Conservation (phyloP, 305 asterid genomes). For the Fraxinus paxiana region DNA sequence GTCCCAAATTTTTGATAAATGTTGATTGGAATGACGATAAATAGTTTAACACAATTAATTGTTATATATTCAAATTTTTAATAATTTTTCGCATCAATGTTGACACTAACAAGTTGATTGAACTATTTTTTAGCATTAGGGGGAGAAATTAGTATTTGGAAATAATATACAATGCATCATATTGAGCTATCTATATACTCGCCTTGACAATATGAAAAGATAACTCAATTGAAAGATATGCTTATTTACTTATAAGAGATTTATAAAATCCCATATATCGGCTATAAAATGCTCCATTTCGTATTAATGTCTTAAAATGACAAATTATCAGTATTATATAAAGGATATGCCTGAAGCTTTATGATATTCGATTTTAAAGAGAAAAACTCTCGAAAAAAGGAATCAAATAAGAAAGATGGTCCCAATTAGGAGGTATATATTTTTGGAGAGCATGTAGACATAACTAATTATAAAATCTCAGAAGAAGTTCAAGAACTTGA, state of each 20-base stretch:
- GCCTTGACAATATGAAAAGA: neutral
- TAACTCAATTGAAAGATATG: neutral
- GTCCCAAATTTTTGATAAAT: neutral
- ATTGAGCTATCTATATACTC: neutral
- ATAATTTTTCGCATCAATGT: too few species aligned
- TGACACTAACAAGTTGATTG: too few species aligned
- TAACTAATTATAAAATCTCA: neutral
- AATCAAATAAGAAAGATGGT: neutral
- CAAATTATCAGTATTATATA: too few species aligned
- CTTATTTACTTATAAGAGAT: neutral
- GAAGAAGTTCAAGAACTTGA: too few species aligned
- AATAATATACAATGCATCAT: too few species aligned
- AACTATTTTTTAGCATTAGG: too few species aligned
- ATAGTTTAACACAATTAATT: neutral
- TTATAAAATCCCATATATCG: neutral
- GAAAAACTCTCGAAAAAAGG: neutral
- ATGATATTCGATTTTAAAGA: neutral
- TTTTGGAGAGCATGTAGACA: neutral
- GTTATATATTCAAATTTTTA: too few species aligned
- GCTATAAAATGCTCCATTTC: neutral
- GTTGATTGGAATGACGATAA: neutral
- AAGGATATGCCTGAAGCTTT: neutral
- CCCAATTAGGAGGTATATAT: neutral
- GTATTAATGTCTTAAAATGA: neutral
- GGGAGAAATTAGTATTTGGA: neutral